Base-by-base conservation (phyloP, 495 filamentous ascomycete species). In the Hypoxylon trugodes region DNA sequence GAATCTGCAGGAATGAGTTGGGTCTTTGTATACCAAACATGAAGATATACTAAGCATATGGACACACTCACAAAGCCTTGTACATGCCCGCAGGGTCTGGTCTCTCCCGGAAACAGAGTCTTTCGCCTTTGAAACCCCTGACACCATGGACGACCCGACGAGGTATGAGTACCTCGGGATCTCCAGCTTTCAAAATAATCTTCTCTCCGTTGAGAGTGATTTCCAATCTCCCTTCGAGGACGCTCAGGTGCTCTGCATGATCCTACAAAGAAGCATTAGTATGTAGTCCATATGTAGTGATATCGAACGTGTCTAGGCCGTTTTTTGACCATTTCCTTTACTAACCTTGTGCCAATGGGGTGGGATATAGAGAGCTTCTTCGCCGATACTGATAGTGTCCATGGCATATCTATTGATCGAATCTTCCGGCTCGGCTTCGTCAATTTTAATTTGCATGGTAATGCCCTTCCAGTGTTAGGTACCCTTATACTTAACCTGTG, bases 321-420 rank as follows among this genome's bases (percentile, higher is more conserved):
- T 18, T 40, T 19, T n/a, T n/a, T n/a, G n/a, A n/a, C n/a, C n/a
- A n/a, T 24, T 19, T 16, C 16, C 12, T 16, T 28, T 43, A 66
- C 65, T 63, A 12, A 63, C 65, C 59, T 63, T 68, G 16, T 68
- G 64, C 65, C 65, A 68, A 56, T 68, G 65, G n/a, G 59, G 33
- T 50, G 48, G 65, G 40, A 68, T 40, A 13, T 54, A 19, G 38
- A 68, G 21, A 33, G 28, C 52, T 36, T 68, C 65, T 47, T 68
- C 65, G 16, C 65, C 65, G 22, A 48, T 68, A 33, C 26, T 54
- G 8, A 25, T 59, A 7, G 38, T 59, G 37, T 68, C 65, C 40
- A 53, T 55, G 10, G 43, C 47, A 41, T 63, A 68, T 51, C 59
- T 55, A 45, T 68, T 36, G 22, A 62, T 51, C n/a, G 65, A 68